Evolutionary conservation across 352 stramenopile species (phyloP).

Genomic region (Globisporangium echinulatum): DNA sequence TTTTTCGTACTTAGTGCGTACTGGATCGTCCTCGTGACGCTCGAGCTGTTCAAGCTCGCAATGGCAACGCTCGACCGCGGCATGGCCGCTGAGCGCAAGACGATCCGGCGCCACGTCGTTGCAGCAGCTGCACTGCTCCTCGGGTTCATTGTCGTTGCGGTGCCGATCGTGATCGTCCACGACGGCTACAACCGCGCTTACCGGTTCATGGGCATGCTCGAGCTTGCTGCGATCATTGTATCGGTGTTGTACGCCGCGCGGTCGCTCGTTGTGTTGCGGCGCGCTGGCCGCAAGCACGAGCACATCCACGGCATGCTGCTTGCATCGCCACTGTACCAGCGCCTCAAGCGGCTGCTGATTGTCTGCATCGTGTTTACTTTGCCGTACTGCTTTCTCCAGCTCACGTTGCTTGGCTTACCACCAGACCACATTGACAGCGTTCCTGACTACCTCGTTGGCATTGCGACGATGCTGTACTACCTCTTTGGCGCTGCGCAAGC

Average conservation of each 20-base stretch:
- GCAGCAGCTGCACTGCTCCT: conserved; percentile 25
- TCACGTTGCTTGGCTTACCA: conserved; percentile 27
- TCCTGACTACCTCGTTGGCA: too few relatives aligned
- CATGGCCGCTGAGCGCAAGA: conserved; percentile 32
- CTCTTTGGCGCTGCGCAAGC: too few relatives aligned
- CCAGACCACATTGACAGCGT: conserved; percentile 18
- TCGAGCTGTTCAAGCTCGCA: conserved; percentile 54
- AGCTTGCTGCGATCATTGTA: conserved; percentile 36
- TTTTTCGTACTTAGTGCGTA: conserved; percentile 62
- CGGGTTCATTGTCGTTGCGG: conserved; percentile 23
- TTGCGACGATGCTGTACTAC: too few relatives aligned
- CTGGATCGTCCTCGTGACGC: conserved; percentile 55
- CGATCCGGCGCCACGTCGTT: conserved; percentile 42
- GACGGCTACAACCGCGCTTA: conserved; percentile 46
- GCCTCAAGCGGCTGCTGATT: conserved; percentile 53
- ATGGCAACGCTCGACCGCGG: conserved; percentile 54
- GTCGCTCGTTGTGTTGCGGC: conserved; percentile 32
- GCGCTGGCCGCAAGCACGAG: conserved; percentile 47
- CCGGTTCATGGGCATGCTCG: conserved; percentile 47
- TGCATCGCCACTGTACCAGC: conserved; percentile 45
- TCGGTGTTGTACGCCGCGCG: conserved; percentile 38
- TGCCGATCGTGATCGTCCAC: conserved; percentile 38
- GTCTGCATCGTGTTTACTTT: conserved; percentile 48
- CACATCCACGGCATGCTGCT: conserved; percentile 43
- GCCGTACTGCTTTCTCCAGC: conserved; percentile 44